phyloP scores from a whole-genome alignment of 179 eudicot species.

The Amaranthus tricolor region DNA sequence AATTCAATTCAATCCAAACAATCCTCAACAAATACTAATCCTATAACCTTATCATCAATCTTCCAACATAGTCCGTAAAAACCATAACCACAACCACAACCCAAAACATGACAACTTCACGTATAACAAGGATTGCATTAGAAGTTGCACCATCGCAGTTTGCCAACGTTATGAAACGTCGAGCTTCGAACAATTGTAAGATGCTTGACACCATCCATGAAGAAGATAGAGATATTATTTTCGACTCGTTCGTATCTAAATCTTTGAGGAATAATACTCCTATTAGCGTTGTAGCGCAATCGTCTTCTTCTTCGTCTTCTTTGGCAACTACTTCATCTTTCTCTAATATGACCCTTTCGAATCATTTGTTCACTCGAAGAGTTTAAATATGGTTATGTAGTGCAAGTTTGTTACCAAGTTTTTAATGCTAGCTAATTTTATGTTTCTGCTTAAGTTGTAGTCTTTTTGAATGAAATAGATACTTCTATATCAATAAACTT shows the following conservation, averaged over 20 bases:
- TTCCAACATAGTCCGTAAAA: not conserved
- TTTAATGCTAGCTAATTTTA: no score
- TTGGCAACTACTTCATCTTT: not conserved
- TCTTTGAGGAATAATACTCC: not conserved
- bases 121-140: slow-evolving; percentile 28
- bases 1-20: not conserved
- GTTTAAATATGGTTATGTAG: not conserved
- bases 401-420: no score
- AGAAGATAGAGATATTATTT: slow-evolving; percentile 7
- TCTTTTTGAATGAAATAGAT: no score
- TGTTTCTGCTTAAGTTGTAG: no score
- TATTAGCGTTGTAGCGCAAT: not conserved
- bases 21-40: not conserved
- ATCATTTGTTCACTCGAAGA: not conserved
- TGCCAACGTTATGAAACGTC: slow-evolving; percentile 24
- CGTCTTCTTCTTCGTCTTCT: not conserved
- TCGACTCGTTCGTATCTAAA: not conserved
- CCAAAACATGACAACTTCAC: slow-evolving; percentile 13
- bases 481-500: no score
- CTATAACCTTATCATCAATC: no score
- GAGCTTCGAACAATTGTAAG: slow-evolving; percentile 12
- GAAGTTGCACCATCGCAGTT: slow-evolving; percentile 35
- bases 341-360: not conserved
- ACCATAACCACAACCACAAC: not conserved
- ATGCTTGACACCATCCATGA: slow-evolving; percentile 38